Base-by-base conservation (phyloP, 148 eudicot species). In the Dysphania ambrosioides region DNA sequence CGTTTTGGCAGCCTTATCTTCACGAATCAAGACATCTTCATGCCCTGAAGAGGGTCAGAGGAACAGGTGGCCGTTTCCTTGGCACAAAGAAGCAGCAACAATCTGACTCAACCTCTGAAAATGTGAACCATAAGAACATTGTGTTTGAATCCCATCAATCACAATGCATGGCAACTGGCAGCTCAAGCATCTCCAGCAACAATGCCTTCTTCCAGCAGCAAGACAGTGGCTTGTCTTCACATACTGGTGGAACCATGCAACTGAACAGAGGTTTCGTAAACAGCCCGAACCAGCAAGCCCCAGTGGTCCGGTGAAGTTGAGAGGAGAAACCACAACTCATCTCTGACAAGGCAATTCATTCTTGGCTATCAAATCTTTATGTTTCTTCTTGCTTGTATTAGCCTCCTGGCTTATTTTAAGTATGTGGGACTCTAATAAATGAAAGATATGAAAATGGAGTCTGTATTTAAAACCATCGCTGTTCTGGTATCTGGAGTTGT, bases 21-120 rank as follows among this genome's bases (percentile, higher is more conserved):
- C 98, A 94, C 12, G 98, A 94, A 80, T 94, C 98, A 8, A 87
- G 98, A 72, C 98, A 94, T 77, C 83, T 36, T 49, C 98, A 94
- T 78, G 97, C 97, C 24, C 47, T 91, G 71, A 94, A 91, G 34
- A 80, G 98, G 79, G 92, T 94, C 30, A 83, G 98, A 69, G 98
- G 98, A 47, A 78, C 97, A 0, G 97, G 98, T 21, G 97, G 98
- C 34, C 89, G 97, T 7, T 94, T 94, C 75, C 84, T 94, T 27
- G 87, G 91, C 80, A 83, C 81, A 2, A 93, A 89, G 70, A 87
- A 86, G 79, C 30, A 51, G 44, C 87, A 88, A 60, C 81, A 86
- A 53, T 30, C 73, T 0, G 82, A 81, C 27, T 59, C 76, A 7
- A 66, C 40, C 70, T 73, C 73, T 40, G 19, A 18, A 42, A 58